A percentile compares a stretch with the other conserved stretches of the same genome.
Conservation (phyloP, 2,329 filamentous ascomycete species). For the Cladobotryum mycophilum region DNA sequence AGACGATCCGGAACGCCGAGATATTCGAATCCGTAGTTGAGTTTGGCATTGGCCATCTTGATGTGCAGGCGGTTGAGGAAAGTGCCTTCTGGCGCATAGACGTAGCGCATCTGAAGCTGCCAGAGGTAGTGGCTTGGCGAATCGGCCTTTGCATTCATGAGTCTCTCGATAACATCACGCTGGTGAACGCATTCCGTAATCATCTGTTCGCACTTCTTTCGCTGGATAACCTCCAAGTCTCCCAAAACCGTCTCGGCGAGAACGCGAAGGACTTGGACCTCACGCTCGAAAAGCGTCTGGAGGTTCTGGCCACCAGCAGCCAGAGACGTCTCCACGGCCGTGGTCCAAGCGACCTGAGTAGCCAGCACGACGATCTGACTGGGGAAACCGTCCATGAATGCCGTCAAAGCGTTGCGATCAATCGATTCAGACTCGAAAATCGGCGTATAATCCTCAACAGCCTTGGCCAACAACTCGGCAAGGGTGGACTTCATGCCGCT, state of each 20-base stretch:
- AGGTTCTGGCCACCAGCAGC: constrained; percentile 64
- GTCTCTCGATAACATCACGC: constrained; percentile 83
- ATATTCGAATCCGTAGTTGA: constrained; percentile 97
- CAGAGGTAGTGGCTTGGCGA: constrained; percentile 80
- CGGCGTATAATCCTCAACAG: constrained; percentile 72
- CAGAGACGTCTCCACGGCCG: constrained; percentile 72
- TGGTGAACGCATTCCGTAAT: constrained; percentile 99
- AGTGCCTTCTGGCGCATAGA: constrained; percentile 77
- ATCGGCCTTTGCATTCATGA: constrained; percentile 68
- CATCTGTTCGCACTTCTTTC: constrained; percentile 96
- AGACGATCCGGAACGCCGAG: constrained; percentile 93
- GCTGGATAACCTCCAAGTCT: constrained; percentile 76
- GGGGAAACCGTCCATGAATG: constrained; percentile 79
- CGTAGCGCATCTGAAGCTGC: constrained; percentile 95
- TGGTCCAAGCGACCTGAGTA: constrained; percentile 91
- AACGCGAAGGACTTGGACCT: constrained; percentile 77
- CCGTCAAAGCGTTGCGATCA: constrained; percentile 62
- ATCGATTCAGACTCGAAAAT: constrained; percentile 69
- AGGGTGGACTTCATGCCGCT: constrained; percentile 90
- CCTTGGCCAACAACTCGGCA: constrained; percentile 82
- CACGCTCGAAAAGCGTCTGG: constrained; percentile 66
- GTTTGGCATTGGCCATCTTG: constrained; percentile 92
- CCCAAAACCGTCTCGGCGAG: constrained; percentile 85
- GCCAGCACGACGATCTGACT: constrained; percentile 94
- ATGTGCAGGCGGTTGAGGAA: constrained; percentile 76